phyloP scores from a whole-genome alignment of 2,329 filamentous ascomycete species.

The Dactylellina leptospora region DNA sequence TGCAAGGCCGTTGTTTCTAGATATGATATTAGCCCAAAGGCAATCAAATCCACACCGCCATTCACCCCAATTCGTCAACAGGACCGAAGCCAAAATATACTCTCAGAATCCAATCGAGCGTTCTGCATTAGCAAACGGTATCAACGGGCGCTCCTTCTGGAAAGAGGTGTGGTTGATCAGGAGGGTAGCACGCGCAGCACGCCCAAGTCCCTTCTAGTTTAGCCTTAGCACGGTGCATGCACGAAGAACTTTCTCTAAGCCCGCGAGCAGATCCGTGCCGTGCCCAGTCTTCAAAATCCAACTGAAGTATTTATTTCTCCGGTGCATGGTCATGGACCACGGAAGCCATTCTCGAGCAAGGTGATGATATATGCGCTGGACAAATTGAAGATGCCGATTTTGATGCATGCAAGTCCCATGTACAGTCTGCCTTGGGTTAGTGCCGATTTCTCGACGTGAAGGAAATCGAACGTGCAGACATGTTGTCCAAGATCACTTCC shows the following conservation, averaged over 20 bases:
- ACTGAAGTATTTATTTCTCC: conserved; percentile 48
- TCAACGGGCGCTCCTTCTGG: conserved; percentile 30
- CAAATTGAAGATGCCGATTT: conserved; percentile 14
- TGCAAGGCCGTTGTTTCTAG: neutral
- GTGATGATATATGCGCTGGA: neutral
- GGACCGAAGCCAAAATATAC: conserved; percentile 14
- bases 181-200: conserved; percentile 43
- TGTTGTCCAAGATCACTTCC: neutral
- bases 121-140: conserved; percentile 13
- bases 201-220: conserved; percentile 41
- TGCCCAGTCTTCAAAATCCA: conserved; percentile 24
- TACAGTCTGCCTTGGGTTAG: conserved; percentile 28
- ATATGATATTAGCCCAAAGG: neutral
- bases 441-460: conserved; percentile 49
- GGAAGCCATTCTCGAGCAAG: conserved; percentile 12
- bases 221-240: conserved; percentile 44
- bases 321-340: conserved; percentile 31
- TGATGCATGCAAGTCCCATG: conserved; percentile 4
- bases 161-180: conserved; percentile 50
- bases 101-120: conserved; percentile 1
- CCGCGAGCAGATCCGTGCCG: conserved; percentile 41
- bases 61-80: conserved; percentile 21
- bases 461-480: conserved; percentile 43
- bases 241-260: conserved; percentile 13
- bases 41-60: neutral